These are phyloP conservation scores for Gonapodya sp. DNA, from an alignment of 192 early-diverging fungal genomes.

Conservation along the genomic window DNA sequence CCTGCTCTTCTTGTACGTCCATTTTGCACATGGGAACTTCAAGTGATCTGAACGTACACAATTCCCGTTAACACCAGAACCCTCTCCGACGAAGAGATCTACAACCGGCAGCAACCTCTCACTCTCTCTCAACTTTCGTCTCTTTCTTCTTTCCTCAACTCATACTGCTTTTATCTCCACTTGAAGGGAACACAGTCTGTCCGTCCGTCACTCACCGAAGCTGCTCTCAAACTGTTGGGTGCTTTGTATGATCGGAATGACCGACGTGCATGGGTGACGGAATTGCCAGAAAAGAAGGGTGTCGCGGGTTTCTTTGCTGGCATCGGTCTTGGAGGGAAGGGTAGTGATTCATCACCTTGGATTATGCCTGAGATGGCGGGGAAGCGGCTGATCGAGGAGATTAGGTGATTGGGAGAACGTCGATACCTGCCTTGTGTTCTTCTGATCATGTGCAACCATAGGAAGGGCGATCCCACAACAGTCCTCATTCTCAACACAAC, in stretches of 20 bases:
- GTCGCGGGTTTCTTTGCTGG: not conserved
- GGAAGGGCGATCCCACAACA: conserved; percentile 21
- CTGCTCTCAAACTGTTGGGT: conserved; percentile 24
- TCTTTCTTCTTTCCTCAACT: conserved; percentile 49
- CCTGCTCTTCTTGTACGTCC: conserved; percentile 42
- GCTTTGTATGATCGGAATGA: conserved; percentile 4
- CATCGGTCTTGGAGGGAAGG: not conserved
- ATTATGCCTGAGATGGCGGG: not conserved
- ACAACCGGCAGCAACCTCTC: conserved; percentile 49
- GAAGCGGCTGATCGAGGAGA: not conserved
- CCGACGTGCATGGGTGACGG: not conserved
- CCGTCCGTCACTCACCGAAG: conserved; percentile 20
- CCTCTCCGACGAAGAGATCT: conserved; percentile 51
- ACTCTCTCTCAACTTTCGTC: conserved; percentile 32
- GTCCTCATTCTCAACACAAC: conserved; percentile 13
- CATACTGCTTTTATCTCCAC: conserved; percentile 41
- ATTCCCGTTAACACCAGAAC: no score
- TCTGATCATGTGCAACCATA: not conserved
- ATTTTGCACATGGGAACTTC: no score
- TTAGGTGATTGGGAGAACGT: not conserved
- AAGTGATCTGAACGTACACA: no score
- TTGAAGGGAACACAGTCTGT: not conserved
- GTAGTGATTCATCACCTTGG: not conserved
- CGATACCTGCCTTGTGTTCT: not conserved
- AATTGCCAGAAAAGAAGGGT: not conserved